Evolutionary conservation across 2,329 filamentous ascomycete species (phyloP).

Genomic region (Rachicladosporium sp.): DNA sequence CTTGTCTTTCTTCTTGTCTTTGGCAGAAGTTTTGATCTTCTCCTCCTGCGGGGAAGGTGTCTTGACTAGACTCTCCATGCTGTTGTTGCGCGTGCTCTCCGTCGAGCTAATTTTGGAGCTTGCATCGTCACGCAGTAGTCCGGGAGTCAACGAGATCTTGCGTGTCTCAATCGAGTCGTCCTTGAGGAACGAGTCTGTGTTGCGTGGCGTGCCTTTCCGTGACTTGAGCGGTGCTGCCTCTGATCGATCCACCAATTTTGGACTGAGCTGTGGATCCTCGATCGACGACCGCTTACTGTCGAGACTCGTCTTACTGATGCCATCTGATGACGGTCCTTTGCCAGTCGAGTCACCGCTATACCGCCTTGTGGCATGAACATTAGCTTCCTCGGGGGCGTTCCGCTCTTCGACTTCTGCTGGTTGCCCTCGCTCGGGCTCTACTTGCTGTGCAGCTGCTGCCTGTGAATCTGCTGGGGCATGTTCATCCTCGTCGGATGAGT

Average conservation of each 20-base stretch:
- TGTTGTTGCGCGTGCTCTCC: constrained; percentile 43
- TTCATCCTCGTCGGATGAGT: constrained; percentile 52
- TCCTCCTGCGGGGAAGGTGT: constrained; percentile 48
- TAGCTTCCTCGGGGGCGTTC: constrained; percentile 7
- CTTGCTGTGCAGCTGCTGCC: constrained; percentile 10
- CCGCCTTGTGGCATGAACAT: constrained; percentile 6
- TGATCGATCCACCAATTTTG: constrained; percentile 18
- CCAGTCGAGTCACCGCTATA: constrained; percentile 3
- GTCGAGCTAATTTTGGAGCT: constrained; percentile 22
- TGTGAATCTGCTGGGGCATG: constrained; percentile 16
- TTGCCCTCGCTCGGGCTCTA: constrained; percentile 10
- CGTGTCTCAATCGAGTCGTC: constrained; percentile 91
- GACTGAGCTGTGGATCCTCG: constrained; percentile 19
- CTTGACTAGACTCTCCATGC: constrained; percentile 67
- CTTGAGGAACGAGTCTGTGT: constrained; percentile 94
- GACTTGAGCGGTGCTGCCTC: constrained; percentile 43
- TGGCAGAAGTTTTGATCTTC: constrained; percentile 50
- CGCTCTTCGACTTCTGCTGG: constrained; percentile 13
- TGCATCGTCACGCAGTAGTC: constrained; percentile 72
- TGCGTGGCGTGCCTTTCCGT: constrained; percentile 74
- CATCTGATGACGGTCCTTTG: no score
- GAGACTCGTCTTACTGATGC: constrained; percentile 4
- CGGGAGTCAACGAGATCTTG: constrained; percentile 93
- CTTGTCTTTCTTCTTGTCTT: constrained; percentile 65
- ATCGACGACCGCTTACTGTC: constrained; percentile 9